Conservation (phyloP, 352 stramenopile species). For the Phytopythium delawarense region DNA sequence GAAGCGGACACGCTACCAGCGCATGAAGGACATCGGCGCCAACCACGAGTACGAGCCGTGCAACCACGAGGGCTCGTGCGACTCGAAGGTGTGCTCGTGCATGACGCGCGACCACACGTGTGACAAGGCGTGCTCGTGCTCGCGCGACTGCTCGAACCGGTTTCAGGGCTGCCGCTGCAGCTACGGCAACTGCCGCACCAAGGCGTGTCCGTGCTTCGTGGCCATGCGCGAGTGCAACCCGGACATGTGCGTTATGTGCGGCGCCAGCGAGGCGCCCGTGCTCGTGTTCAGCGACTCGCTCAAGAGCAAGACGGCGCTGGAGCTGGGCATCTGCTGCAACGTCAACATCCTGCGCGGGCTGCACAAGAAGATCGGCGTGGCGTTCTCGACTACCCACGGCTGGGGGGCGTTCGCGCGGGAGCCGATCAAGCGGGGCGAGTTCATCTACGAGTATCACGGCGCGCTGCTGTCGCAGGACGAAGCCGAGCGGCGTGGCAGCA, state of each 20-base stretch:
- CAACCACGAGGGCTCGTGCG: slow-evolving; percentile 65
- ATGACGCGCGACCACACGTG: slow-evolving; percentile 76
- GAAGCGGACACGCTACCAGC: slow-evolving; percentile 62
- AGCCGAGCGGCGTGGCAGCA: slow-evolving; percentile 63
- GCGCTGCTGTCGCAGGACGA: slow-evolving; percentile 67
- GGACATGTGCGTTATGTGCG: slow-evolving; percentile 53
- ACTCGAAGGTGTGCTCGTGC: slow-evolving; percentile 57
- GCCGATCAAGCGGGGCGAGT: slow-evolving; percentile 56
- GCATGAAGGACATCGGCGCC: slow-evolving; percentile 46
- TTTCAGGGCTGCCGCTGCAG: slow-evolving; percentile 54
- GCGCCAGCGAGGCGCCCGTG: slow-evolving; percentile 47
- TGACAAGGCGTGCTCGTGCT: slow-evolving; percentile 82
- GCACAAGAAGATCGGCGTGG: slow-evolving; percentile 59
- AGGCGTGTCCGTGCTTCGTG: slow-evolving; percentile 57
- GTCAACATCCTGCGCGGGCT: slow-evolving; percentile 54
- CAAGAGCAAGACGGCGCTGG: slow-evolving; percentile 29
- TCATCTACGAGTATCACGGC: slow-evolving; percentile 70
- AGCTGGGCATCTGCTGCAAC: slow-evolving; percentile 66
- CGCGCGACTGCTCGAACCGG: slow-evolving; percentile 65
- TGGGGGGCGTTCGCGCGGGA: slow-evolving; percentile 63
- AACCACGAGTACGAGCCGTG: slow-evolving; percentile 82
- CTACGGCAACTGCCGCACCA: slow-evolving; percentile 55
- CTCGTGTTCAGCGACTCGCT: slow-evolving; percentile 37
- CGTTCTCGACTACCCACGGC: slow-evolving; percentile 56
- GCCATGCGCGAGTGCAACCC: slow-evolving; percentile 56